Conservation (phyloP, 2,329 filamentous ascomycete species). For the Seiridium cupressi region DNA sequence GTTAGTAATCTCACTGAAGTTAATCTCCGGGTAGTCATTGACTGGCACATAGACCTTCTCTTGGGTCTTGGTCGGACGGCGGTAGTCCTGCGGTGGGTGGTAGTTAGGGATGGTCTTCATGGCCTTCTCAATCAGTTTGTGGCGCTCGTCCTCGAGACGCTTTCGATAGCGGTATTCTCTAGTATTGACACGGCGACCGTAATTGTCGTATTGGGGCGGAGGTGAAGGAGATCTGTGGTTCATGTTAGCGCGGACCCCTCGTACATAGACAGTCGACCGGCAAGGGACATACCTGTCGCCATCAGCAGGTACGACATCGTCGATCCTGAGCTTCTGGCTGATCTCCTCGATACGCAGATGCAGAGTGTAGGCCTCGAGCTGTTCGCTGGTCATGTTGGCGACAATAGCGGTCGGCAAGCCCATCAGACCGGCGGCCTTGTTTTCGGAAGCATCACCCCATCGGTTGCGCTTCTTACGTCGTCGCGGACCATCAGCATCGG, state of each 20-base stretch:
- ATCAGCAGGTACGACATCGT: conserved; percentile 96
- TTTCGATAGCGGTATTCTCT: conserved; percentile 98
- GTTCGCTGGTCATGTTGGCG: conserved; percentile 97
- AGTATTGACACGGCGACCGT: conserved; percentile 98
- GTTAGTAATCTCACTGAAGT: conserved; percentile 99
- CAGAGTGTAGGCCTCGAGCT: conserved; percentile 94
- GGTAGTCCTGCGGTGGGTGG: conserved; percentile 96
- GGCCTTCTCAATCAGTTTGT: conserved; percentile 97
- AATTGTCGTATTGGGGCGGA: conserved; percentile 97
- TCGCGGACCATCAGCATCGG: conserved; percentile 71
- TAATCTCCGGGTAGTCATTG: conserved; percentile 99
- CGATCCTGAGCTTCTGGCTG: conserved; percentile 97
- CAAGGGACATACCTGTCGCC: conserved; percentile 74
- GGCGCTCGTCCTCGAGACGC: conserved; percentile 95
- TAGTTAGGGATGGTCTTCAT: conserved; percentile 99
- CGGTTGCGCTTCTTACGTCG: conserved; percentile 98
- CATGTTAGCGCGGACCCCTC: not conserved
- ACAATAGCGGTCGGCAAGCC: conserved; percentile 94
- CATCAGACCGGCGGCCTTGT: conserved; percentile 98
- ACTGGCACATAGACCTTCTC: conserved; percentile 99
- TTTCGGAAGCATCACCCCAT: conserved; percentile 96
- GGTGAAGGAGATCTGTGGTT: conserved; percentile 82
- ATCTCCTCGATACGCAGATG: conserved; percentile 98
- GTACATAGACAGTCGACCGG: not conserved
- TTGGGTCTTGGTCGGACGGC: conserved; percentile 98